These are phyloP conservation scores for Hibiscus tridactylites DNA, from an alignment of 345 rosid genomes.

Conservation along the genomic window DNA sequence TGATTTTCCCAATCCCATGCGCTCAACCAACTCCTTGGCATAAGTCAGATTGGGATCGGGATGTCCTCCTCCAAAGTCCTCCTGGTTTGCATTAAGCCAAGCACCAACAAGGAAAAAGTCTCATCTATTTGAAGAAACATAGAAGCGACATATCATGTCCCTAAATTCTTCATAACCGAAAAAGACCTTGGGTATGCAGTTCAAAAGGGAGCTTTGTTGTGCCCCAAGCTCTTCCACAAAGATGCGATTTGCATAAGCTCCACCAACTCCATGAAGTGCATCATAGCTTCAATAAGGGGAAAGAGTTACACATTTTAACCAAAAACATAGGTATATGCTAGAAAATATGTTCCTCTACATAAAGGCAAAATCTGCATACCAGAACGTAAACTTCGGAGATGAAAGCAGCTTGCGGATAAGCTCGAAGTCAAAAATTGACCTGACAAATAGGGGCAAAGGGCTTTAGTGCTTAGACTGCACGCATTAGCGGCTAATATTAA, in stretches of 20 bases:
- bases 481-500: not conserved
- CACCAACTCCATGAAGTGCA: conserved; percentile 96
- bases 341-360: not conserved
- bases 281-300: conserved; percentile 52
- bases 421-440: conserved; percentile 91
- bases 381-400: conserved; percentile 80
- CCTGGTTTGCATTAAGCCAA: conserved; percentile 39
- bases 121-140: not conserved
- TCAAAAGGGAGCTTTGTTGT: conserved; percentile 64
- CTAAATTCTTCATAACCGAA: not conserved
- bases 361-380: conserved; percentile 40
- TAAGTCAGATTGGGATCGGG: conserved; percentile 98
- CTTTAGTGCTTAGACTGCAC: not conserved
- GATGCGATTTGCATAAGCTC: conserved; percentile 82
- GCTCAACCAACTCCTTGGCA: conserved; percentile 89
- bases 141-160: not conserved
- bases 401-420: conserved; percentile 71
- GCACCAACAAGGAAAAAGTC: conserved; percentile 2
- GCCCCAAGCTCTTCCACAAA: conserved; percentile 98
- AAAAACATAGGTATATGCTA: not conserved
- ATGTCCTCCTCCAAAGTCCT: conserved; percentile 99
- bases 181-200: conserved; percentile 84
- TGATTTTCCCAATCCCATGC: conserved; percentile 94
- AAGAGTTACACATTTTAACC: conserved; percentile 4
- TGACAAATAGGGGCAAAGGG: conserved; percentile 20